Percentiles rank a stretch among this genome's conserved stretches.
phyloP scores from a whole-genome alignment of 139 green algal genomes.

The Edaphochlamys debaryana region DNA sequence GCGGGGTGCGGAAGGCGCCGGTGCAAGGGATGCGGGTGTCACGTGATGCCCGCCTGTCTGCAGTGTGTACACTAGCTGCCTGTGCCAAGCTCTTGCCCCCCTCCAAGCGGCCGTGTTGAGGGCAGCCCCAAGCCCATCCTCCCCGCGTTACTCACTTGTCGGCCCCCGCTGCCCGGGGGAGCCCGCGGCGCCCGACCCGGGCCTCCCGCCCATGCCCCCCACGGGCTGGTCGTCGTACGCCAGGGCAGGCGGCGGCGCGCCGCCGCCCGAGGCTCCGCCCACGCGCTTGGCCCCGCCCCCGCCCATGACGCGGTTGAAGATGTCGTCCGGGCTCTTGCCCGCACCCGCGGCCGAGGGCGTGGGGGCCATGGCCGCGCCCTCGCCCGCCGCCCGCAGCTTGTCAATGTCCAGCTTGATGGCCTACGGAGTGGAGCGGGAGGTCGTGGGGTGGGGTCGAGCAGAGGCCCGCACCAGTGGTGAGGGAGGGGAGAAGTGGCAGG shows the following conservation, averaged over 20 bases:
- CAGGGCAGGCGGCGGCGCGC: not conserved
- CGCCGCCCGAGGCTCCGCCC: not conserved
- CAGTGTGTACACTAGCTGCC: too few relatives aligned
- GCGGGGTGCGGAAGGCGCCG: not conserved
- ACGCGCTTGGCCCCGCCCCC: conserved; percentile 14
- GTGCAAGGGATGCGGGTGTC: not conserved
- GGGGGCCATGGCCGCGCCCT: conserved; percentile 41
- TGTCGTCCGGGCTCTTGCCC: conserved; percentile 62
- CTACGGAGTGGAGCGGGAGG: too few relatives aligned
- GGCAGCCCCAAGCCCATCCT: too few relatives aligned
- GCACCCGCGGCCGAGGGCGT: not conserved
- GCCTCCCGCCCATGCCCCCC: not conserved
- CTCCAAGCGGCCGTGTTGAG: too few relatives aligned
- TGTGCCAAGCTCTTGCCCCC: too few relatives aligned
- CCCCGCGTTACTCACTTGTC: not conserved
- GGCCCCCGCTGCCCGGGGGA: conserved; percentile 1
- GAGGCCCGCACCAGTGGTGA: too few relatives aligned
- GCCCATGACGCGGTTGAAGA: conserved; percentile 68
- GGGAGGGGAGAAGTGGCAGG: too few relatives aligned
- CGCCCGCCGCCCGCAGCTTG: conserved; percentile 67
- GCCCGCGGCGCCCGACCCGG: not conserved
- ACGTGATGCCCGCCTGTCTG: too few relatives aligned
- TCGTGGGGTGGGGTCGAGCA: too few relatives aligned
- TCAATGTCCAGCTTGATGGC: conserved; percentile 86
- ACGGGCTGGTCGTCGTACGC: conserved; percentile 48